phyloP scores from a whole-genome alignment of 306 rosid genomes.

The Vicia villosa region DNA sequence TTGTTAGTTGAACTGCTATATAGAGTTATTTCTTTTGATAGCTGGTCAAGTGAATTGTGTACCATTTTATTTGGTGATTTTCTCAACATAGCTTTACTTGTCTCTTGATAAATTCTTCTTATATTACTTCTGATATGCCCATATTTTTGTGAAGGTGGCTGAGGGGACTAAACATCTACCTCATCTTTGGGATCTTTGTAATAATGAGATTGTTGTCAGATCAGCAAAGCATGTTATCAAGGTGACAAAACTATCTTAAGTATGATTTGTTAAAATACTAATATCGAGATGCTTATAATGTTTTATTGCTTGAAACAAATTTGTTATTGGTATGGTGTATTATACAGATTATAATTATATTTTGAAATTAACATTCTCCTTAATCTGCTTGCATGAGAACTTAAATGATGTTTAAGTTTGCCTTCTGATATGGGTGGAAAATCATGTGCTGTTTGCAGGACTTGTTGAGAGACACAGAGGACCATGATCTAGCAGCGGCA shows the following conservation, averaged over 20 bases:
- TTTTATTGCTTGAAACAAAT: neutral
- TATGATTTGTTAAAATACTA: neutral
- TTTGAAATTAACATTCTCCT: slow-evolving; percentile 1
- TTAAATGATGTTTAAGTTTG: neutral
- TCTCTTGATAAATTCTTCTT: slow-evolving; percentile 20
- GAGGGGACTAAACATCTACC: slow-evolving; percentile 90
- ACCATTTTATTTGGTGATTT: slow-evolving; percentile 14
- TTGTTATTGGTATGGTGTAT: slow-evolving; percentile 17
- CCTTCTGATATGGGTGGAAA: slow-evolving; percentile 4
- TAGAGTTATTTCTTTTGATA: slow-evolving; percentile 18
- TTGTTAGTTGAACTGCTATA: slow-evolving; percentile 23
- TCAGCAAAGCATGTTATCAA: slow-evolving; percentile 93
- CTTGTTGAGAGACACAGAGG: slow-evolving; percentile 84
- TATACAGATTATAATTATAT: neutral
- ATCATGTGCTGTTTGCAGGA: slow-evolving; percentile 55
- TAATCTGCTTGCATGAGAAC: slow-evolving; percentile 13
- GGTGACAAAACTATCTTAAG: slow-evolving; percentile 46
- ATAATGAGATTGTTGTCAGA: slow-evolving; percentile 89
- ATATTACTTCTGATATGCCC: slow-evolving; percentile 35
- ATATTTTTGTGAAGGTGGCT: slow-evolving; percentile 67
- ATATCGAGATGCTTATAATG: neutral
- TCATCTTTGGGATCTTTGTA: slow-evolving; percentile 94
- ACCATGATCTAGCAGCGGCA: slow-evolving; percentile 86
- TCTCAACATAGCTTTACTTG: neutral
- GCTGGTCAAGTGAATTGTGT: slow-evolving; percentile 17